Conservation (phyloP, 306 rosid genomes). For the Cucurbita pepo region DNA sequence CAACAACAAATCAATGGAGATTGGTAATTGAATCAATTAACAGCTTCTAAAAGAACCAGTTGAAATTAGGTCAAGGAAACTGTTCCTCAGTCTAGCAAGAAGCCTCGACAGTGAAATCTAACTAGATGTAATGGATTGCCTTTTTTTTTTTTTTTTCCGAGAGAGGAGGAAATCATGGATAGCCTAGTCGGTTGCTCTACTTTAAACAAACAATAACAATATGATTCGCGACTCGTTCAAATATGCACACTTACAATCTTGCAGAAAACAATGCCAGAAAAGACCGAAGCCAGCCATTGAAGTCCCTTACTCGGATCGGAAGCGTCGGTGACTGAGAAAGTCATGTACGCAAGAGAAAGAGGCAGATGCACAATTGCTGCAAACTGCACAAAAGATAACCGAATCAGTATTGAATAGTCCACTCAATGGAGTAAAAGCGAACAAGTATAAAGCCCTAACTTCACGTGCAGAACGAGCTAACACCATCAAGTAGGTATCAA, state of each 20-base stretch:
- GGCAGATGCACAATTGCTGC: constrained; percentile 29
- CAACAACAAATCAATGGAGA: not conserved
- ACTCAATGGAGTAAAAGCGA: not conserved
- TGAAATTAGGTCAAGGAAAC: not conserved
- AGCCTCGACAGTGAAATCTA: not conserved
- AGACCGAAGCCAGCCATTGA: constrained; percentile 43
- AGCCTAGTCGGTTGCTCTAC: not conserved
- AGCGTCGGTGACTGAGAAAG: constrained; percentile 18
- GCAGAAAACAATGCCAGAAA: constrained; percentile 51
- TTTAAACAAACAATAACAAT: not conserved
- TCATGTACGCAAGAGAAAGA: constrained; percentile 14
- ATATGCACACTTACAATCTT: constrained; percentile 40
- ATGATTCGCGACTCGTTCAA: not conserved
- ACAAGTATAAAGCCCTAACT: not conserved
- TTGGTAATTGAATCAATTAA: not conserved
- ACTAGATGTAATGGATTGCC: not conserved
- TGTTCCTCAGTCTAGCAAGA: not conserved
- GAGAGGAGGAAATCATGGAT: not conserved
- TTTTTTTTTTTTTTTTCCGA: not conserved
- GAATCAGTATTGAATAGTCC: not conserved
- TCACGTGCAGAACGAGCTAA: not conserved
- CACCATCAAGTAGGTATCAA: not conserved
- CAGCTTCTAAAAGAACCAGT: not conserved
- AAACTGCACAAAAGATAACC: constrained; percentile 17
- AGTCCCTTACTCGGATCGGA: constrained; percentile 32